Conservation (phyloP, 352 stramenopile genomes). For the Pythium dissimile region DNA sequence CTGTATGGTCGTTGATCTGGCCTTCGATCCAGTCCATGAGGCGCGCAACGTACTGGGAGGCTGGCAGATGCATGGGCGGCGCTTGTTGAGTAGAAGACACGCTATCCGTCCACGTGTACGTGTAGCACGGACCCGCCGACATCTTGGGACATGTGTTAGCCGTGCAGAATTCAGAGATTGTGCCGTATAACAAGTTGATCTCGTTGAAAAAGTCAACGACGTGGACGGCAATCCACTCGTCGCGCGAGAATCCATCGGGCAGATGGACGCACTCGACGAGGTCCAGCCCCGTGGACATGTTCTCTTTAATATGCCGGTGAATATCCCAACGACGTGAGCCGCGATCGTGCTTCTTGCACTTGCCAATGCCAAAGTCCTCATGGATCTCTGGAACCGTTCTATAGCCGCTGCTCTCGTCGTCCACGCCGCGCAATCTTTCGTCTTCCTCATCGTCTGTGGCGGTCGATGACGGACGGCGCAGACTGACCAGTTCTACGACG, state of each 20-base stretch:
- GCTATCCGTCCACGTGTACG: conserved; percentile 84
- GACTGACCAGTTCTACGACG: no score
- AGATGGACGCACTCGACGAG: conserved; percentile 60
- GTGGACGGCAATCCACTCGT: conserved; percentile 76
- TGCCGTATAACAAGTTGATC: conserved; percentile 88
- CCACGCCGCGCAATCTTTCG: not conserved
- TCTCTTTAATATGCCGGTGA: conserved; percentile 70
- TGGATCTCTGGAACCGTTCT: conserved; percentile 26
- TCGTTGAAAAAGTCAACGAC: conserved; percentile 94
- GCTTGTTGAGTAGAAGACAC: not conserved
- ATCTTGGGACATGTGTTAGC: conserved; percentile 59
- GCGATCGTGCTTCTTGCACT: conserved; percentile 50
- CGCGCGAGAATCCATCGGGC: conserved; percentile 50
- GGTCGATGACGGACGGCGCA: conserved; percentile 2
- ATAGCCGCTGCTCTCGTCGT: conserved; percentile 2
- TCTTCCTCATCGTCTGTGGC: conserved; percentile 3
- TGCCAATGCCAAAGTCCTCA: conserved; percentile 51
- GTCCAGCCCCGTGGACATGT: conserved; percentile 52
- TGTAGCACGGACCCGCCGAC: conserved; percentile 79
- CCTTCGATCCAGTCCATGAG: conserved; percentile 86
- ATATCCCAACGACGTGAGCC: conserved; percentile 65
- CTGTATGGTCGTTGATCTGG: conserved; percentile 67
- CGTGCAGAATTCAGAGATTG: conserved; percentile 83
- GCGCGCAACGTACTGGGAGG: conserved; percentile 81
- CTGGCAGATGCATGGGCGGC: conserved; percentile 49